phyloP scores from a whole-genome alignment of 1,139 yeast species.

The Geotrichum reessii region DNA sequence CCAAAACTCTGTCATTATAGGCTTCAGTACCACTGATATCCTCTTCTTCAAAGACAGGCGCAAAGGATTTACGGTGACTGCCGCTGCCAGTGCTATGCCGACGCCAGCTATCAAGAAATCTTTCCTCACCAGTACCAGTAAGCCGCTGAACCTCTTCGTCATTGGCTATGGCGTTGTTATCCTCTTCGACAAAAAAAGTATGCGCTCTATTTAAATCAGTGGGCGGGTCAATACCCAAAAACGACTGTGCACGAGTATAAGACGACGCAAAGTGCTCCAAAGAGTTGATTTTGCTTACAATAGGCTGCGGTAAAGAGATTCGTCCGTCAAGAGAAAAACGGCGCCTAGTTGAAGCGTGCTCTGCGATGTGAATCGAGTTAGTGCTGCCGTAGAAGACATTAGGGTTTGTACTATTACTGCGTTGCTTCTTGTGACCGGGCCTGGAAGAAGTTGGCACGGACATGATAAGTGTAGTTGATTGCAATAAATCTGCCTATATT shows the following conservation, averaged over 20 bases:
- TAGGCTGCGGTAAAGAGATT: not conserved
- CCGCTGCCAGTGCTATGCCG: not conserved
- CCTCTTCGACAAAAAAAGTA: slow-evolving; percentile 42
- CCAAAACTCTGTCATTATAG: not conserved
- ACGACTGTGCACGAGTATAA: slow-evolving; percentile 69
- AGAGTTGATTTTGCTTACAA: slow-evolving; percentile 45
- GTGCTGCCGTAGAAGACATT: not conserved
- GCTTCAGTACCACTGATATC: not conserved
- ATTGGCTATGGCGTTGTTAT: not conserved
- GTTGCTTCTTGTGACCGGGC: not conserved
- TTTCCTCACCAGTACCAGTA: not conserved
- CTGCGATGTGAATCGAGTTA: not conserved
- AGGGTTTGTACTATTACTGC: not conserved
- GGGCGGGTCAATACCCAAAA: slow-evolving; percentile 48
- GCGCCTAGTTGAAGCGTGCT: not conserved
- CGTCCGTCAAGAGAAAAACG: not conserved
- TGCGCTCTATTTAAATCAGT: slow-evolving; percentile 38
- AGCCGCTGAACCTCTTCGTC: not conserved
- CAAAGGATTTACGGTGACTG: slow-evolving; percentile 1
- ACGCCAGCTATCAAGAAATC: not conserved
- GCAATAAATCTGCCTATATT: not conserved
- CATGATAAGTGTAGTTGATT: not conserved
- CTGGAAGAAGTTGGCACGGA: not conserved
- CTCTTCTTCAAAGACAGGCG: slow-evolving; percentile 1
- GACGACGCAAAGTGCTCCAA: slow-evolving; percentile 75